phyloP scores from a whole-genome alignment of 106 monocot species.

The Alisma plantagoaquatica region DNA sequence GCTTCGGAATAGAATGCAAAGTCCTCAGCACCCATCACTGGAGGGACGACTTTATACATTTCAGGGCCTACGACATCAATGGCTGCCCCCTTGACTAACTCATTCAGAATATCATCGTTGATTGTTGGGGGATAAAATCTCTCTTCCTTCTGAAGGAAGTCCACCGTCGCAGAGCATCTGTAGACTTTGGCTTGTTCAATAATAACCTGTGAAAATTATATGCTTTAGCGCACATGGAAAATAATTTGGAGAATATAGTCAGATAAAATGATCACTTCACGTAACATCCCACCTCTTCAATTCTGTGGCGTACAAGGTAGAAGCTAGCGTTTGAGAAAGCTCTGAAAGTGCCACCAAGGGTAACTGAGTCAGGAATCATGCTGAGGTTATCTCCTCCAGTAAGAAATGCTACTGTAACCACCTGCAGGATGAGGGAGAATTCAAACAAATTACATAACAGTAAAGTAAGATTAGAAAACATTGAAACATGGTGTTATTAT shows the following conservation, averaged over 20 bases:
- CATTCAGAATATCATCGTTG: constrained; percentile 43
- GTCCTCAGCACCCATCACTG: constrained; percentile 82
- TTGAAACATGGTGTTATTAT: no score
- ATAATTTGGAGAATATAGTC: no score
- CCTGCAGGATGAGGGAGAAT: constrained; percentile 23
- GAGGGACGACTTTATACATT: constrained; percentile 37
- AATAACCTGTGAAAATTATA: constrained; percentile 33
- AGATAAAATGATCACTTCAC: no score
- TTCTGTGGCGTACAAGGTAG: constrained; percentile 42
- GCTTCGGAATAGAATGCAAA: constrained; percentile 76
- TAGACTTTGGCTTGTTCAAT: constrained; percentile 55
- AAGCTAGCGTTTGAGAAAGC: constrained; percentile 62
- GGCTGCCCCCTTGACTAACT: constrained; percentile 48
- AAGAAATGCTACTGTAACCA: constrained; percentile 61
- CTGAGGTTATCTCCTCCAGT: constrained; percentile 32
- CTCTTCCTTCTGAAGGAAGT: constrained; percentile 62
- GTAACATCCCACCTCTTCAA: constrained; percentile 92
- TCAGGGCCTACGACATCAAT: constrained; percentile 35
- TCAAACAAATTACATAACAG: no score
- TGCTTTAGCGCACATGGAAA: no score
- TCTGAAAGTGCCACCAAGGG: constrained; percentile 71
- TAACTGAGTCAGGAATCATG: constrained; percentile 27
- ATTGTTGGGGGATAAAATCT: constrained; percentile 62
- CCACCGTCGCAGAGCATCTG: constrained; percentile 46
- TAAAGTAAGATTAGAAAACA: no score